These are phyloP conservation scores for Oidiodendron maius DNA, from an alignment of 495 filamentous ascomycete genomes.

Conservation along the genomic window DNA sequence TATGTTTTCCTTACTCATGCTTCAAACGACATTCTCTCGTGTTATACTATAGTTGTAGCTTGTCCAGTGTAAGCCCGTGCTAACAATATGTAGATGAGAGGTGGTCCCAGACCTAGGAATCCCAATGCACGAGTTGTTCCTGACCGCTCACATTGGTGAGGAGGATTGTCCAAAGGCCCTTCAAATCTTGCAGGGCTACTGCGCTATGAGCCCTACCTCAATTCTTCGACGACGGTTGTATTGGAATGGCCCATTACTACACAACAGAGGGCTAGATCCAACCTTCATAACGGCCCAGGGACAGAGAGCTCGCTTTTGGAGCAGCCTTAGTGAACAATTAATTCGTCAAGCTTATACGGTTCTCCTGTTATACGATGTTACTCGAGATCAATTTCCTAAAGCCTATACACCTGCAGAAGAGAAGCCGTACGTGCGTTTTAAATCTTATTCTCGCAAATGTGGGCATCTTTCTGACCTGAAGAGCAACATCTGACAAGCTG, in stretches of 20 bases:
- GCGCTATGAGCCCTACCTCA: conserved; percentile 15
- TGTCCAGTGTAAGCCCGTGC: too few species aligned
- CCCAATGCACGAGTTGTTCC: conserved; percentile 23
- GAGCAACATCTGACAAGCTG: not conserved
- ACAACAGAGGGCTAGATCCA: conserved; percentile 7
- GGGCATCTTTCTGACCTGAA: too few species aligned
- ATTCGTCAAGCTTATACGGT: conserved; percentile 18
- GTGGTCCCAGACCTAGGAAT: not conserved
- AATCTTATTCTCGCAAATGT: too few species aligned
- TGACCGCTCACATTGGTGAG: conserved; percentile 8
- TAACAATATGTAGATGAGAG: not conserved
- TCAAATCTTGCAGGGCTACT: conserved; percentile 19
- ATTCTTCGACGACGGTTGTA: conserved; percentile 11
- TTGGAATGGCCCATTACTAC: conserved; percentile 14
- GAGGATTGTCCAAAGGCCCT: conserved; percentile 10
- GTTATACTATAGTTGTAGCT: too few species aligned
- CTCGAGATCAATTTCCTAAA: conserved; percentile 8
- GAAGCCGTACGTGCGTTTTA: not conserved
- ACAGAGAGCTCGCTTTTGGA: conserved; percentile 9
- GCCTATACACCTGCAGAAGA: not conserved
- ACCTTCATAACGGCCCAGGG: conserved; percentile 7
- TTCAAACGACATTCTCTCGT: too few species aligned
- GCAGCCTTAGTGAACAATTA: conserved; percentile 10
- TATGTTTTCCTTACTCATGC: too few species aligned
- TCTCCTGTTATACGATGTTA: conserved; percentile 15